Evolutionary conservation across 2,329 filamentous ascomycete genomes (phyloP).

Genomic region (Ascochyta clinopodiicola): DNA sequence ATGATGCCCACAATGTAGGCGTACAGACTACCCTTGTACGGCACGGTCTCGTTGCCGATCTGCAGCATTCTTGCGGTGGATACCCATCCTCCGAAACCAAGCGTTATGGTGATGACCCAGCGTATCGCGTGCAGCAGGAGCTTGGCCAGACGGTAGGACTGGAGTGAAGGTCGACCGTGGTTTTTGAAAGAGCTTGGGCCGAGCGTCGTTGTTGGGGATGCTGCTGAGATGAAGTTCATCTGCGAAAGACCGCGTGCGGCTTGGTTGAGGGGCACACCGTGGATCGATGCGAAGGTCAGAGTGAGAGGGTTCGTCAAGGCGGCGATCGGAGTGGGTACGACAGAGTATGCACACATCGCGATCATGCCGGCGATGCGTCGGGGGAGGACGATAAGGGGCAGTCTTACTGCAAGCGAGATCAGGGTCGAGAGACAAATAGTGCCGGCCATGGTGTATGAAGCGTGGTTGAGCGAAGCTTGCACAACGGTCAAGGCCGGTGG

Average conservation of each 20-base stretch:
- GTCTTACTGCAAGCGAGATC: conserved; percentile 77
- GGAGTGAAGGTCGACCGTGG: conserved; percentile 61
- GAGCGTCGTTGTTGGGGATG: conserved; percentile 74
- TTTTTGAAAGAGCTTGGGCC: conserved; percentile 49
- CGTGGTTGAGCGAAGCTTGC: conserved; percentile 79
- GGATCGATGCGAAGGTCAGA: conserved; percentile 91
- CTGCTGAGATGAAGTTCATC: conserved; percentile 78
- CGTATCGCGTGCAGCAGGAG: conserved; percentile 88
- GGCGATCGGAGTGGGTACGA: conserved; percentile 84
- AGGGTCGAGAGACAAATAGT: conserved; percentile 90
- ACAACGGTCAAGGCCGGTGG: conserved; percentile 83
- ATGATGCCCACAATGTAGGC: conserved; percentile 93
- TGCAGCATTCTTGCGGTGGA: conserved; percentile 82
- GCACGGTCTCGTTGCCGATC: conserved; percentile 59
- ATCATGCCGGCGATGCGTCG: conserved; percentile 72
- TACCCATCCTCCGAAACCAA: conserved; percentile 97
- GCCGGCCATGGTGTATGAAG: conserved; percentile 85
- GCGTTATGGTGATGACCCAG: conserved; percentile 85
- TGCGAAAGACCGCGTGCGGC: conserved; percentile 82
- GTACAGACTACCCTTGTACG: conserved; percentile 78
- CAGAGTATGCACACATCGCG: conserved; percentile 75
- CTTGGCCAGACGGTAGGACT: conserved; percentile 90
- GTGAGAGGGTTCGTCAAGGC: conserved; percentile 90
- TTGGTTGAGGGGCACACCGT: conserved; percentile 79
- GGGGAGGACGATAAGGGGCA: conserved; percentile 85